phyloP scores from a whole-genome alignment of 768 basidiomycete genomes.

The Suillus hirtellus region DNA sequence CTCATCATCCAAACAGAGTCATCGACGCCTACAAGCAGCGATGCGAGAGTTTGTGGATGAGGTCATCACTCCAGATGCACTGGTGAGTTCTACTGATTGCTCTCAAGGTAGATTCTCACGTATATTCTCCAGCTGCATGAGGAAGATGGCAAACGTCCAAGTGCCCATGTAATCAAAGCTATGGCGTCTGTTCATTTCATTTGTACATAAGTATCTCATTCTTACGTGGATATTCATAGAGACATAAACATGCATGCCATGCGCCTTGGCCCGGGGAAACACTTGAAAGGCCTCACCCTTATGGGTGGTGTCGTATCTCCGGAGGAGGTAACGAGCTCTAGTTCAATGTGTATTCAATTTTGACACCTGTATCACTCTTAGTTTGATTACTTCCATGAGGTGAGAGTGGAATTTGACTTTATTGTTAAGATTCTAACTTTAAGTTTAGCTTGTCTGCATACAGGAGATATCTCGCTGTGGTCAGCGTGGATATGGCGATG shows the following conservation, averaged over 20 bases:
- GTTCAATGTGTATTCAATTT: conserved; percentile 6
- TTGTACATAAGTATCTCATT: neutral
- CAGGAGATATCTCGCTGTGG: conserved; percentile 75
- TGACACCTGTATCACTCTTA: conserved; percentile 18
- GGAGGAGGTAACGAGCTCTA: conserved; percentile 54
- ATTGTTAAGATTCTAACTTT: neutral
- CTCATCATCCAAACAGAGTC: conserved; percentile 46
- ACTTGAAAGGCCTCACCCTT: conserved; percentile 77
- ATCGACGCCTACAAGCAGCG: conserved; percentile 41
- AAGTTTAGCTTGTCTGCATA: conserved; percentile 63
- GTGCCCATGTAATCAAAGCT: conserved; percentile 50
- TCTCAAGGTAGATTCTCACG: conserved; percentile 11
- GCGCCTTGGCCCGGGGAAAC: conserved; percentile 79
- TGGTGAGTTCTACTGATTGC: conserved; percentile 16
- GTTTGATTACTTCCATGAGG: conserved; percentile 90
- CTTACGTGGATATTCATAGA: conserved; percentile 19
- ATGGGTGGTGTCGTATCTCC: conserved; percentile 81
- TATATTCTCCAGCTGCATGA: conserved; percentile 41
- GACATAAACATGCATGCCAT: conserved; percentile 58
- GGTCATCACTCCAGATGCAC: conserved; percentile 48
- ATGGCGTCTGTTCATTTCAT: conserved; percentile 43
- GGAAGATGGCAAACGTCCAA: conserved; percentile 58
- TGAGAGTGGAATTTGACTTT: conserved; percentile 20
- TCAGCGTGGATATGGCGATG: conserved; percentile 80
- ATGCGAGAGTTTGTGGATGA: conserved; percentile 65